These are phyloP conservation scores for Colletotrichum sp. DNA, from an alignment of 2,329 filamentous ascomycete species.

Conservation along the genomic window DNA sequence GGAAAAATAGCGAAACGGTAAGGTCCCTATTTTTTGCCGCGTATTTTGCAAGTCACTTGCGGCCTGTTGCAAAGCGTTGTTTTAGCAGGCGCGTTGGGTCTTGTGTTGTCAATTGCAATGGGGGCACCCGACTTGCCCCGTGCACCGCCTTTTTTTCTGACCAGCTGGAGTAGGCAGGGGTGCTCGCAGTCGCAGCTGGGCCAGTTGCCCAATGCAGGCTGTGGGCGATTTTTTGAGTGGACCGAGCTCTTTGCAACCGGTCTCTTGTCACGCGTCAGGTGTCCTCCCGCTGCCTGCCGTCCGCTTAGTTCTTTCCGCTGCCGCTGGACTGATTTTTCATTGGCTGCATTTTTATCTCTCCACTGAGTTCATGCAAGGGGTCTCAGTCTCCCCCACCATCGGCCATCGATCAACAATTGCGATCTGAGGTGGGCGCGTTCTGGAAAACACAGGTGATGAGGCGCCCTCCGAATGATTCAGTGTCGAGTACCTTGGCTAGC, in stretches of 20 bases:
- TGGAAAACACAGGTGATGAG: neutral
- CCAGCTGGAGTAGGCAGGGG: neutral
- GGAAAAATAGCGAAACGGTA: conserved; percentile 21
- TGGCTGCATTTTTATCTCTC: neutral
- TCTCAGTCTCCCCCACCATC: neutral
- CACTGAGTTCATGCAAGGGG: conserved; percentile 8
- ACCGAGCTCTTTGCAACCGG: neutral
- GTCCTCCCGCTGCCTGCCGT: neutral
- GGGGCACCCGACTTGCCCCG: neutral
- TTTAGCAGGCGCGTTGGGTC: conserved; percentile 8
- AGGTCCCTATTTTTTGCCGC: conserved; percentile 21
- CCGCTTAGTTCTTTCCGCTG: neutral
- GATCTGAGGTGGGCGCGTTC: neutral
- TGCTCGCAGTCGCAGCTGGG: neutral
- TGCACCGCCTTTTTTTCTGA: conserved; percentile 8
- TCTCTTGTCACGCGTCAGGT: conserved; percentile 7
- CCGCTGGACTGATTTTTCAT: conserved; percentile 12
- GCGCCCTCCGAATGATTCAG: neutral
- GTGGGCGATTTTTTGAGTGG: neutral
- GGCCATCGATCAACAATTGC: neutral
- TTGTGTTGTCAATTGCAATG: neutral
- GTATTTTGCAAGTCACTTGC: conserved; percentile 15
- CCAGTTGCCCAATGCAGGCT: neutral
- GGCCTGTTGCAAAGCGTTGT: neutral
- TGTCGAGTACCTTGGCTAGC: neutral